These are phyloP conservation scores for Biscogniauxia mediterranea DNA, from an alignment of 2,329 filamentous ascomycete genomes.

Conservation along the genomic window DNA sequence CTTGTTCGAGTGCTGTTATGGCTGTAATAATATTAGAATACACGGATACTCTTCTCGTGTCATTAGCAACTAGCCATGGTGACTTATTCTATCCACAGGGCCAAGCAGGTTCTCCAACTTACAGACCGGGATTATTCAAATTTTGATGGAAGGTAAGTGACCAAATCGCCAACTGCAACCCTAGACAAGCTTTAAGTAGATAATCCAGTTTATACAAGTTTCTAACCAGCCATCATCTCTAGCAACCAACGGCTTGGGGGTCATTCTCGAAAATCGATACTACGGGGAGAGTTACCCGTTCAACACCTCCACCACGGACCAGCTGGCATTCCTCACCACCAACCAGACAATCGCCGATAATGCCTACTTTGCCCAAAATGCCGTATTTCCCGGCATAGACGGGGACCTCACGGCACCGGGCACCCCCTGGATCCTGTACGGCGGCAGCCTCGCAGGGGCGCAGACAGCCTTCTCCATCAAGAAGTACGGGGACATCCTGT, in stretches of 20 bases:
- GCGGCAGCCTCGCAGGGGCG: conserved; percentile 30
- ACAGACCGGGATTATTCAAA: conserved; percentile 45
- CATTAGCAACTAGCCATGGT: background rate
- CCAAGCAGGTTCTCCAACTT: conserved; percentile 28
- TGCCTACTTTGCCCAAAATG: conserved; percentile 49
- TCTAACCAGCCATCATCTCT: background rate
- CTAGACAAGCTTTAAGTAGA: too few relatives aligned
- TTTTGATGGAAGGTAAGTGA: conserved; percentile 44
- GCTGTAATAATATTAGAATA: background rate
- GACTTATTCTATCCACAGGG: conserved; percentile 4
- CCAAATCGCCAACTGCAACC: background rate
- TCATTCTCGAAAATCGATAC: conserved; percentile 52
- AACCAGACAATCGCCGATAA: conserved; percentile 54
- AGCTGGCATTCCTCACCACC: conserved; percentile 48
- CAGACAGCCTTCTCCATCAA: conserved; percentile 43
- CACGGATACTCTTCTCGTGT: background rate
- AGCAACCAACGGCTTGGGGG: conserved; percentile 50
- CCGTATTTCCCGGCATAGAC: conserved; percentile 42
- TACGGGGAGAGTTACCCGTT: conserved; percentile 50
- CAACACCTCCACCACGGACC: conserved; percentile 46
- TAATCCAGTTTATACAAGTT: background rate
- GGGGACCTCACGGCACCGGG: conserved; percentile 40
- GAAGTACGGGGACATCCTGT: conserved; percentile 43
- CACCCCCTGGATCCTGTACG: conserved; percentile 38
- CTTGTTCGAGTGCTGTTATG: background rate